Conservation (phyloP, 2,329 filamentous ascomycete species). For the Paradendryphiella salina region DNA sequence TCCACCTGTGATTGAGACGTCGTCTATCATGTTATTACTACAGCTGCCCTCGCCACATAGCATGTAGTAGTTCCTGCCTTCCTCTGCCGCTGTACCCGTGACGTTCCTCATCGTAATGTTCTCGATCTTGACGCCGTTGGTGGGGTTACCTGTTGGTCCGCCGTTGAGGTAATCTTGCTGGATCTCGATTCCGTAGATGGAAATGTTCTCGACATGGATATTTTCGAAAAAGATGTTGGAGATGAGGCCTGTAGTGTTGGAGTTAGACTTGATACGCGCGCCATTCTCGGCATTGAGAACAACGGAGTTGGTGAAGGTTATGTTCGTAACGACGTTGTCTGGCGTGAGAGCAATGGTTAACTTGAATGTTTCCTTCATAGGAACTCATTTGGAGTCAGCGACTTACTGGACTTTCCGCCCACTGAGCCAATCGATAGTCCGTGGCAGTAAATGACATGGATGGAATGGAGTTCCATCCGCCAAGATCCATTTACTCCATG, state of each 20-base stretch:
- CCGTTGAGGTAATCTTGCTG: slow-evolving; percentile 57
- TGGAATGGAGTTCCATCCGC: no score
- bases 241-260: slow-evolving; percentile 51
- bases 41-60: slow-evolving; percentile 58
- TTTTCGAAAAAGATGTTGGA: slow-evolving; percentile 21
- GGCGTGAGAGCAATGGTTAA: neutral
- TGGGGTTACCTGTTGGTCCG: slow-evolving; percentile 48
- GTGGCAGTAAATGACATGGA: no score
- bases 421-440: slow-evolving; percentile 62
- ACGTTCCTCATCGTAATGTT: slow-evolving; percentile 48
- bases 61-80: slow-evolving; percentile 53
- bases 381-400: no score
- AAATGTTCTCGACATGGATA: slow-evolving; percentile 45
- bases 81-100: slow-evolving; percentile 40
- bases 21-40: slow-evolving; percentile 57
- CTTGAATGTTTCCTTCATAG: no score
- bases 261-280: slow-evolving; percentile 60
- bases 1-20: slow-evolving; percentile 45
- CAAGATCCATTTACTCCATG: no score
- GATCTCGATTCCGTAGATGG: slow-evolving; percentile 54
- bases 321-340: slow-evolving; percentile 38
- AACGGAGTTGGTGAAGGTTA: slow-evolving; percentile 54
- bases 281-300: slow-evolving; percentile 58
- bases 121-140: slow-evolving; percentile 51
- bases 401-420: slow-evolving; percentile 41